These are phyloP conservation scores for peach (Prunus persica) DNA, from an alignment of 306 rosid genomes.

Conservation along the genomic window Prunus_persica_NCBIv2 NC_034016.1:325501-326000, in stretches of 20 bases:
- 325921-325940: constrained; percentile 92
- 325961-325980: not conserved
- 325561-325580: constrained; percentile 88
- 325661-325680: not conserved
- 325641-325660: not conserved
- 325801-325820: constrained; percentile 79
- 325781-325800: constrained; percentile 78
- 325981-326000: too few relatives aligned
- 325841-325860: constrained; percentile 98
- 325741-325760: constrained; percentile 84
- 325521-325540: constrained; percentile 76
- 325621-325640: constrained; percentile 61
- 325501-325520: constrained; percentile 15
- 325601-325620: constrained; percentile 80
- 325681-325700: not conserved
- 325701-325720: not conserved
- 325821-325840: constrained; percentile 75
- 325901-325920: constrained; percentile 79
- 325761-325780: constrained; percentile 91
- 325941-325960: constrained; percentile 25
- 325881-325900: constrained; percentile 82
- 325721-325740: not conserved
- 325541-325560: constrained; percentile 80
- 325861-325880: constrained; percentile 80
- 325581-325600: constrained; percentile 76